Evolutionary conservation across 352 stramenopile genomes (phyloP).

Genomic region (Phytopythium vexans): DNA sequence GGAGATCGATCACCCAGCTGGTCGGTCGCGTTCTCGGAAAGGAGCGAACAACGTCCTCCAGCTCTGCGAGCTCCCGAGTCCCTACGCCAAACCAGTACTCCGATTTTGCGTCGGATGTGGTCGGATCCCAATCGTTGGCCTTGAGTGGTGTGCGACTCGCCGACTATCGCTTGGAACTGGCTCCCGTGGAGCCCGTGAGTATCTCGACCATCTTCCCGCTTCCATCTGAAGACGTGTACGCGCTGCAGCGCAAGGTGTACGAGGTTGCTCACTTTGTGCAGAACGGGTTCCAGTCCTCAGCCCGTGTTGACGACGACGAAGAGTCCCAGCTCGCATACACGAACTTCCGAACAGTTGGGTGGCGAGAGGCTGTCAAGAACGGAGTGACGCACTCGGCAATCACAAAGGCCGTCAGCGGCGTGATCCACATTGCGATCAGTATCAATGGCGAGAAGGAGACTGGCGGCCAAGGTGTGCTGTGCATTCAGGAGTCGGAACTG

Average conservation of each 20-base stretch:
- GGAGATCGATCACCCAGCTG: slow-evolving; percentile 27
- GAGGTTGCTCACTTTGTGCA: slow-evolving; percentile 70
- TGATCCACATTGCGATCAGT: slow-evolving; percentile 66
- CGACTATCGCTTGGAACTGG: slow-evolving; percentile 33
- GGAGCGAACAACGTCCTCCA: slow-evolving; percentile 25
- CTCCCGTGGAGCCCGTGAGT: slow-evolving; percentile 53
- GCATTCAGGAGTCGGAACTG: slow-evolving; percentile 58
- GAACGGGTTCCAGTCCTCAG: slow-evolving; percentile 66
- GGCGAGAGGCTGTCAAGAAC: slow-evolving; percentile 49
- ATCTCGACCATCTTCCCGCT: slow-evolving; percentile 79
- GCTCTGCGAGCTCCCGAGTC: slow-evolving; percentile 19
- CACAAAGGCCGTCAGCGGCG: slow-evolving; percentile 65
- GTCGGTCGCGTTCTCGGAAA: slow-evolving; percentile 32
- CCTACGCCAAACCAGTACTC: slow-evolving; percentile 33
- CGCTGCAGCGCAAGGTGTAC: slow-evolving; percentile 70
- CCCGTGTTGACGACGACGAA: slow-evolving; percentile 51
- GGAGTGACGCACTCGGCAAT: slow-evolving; percentile 68
- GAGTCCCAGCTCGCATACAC: slow-evolving; percentile 70
- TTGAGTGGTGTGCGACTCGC: slow-evolving; percentile 30
- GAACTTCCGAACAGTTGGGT: slow-evolving; percentile 59
- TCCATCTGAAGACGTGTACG: slow-evolving; percentile 67
- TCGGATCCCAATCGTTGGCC: slow-evolving; percentile 15
- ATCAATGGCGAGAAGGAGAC: slow-evolving; percentile 57
- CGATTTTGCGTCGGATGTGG: slow-evolving; percentile 21
- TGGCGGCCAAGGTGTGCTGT: slow-evolving; percentile 63